Evolutionary conservation across 2,329 filamentous ascomycete genomes (phyloP).

Genomic region (Nannizziopsis barbatae): DNA sequence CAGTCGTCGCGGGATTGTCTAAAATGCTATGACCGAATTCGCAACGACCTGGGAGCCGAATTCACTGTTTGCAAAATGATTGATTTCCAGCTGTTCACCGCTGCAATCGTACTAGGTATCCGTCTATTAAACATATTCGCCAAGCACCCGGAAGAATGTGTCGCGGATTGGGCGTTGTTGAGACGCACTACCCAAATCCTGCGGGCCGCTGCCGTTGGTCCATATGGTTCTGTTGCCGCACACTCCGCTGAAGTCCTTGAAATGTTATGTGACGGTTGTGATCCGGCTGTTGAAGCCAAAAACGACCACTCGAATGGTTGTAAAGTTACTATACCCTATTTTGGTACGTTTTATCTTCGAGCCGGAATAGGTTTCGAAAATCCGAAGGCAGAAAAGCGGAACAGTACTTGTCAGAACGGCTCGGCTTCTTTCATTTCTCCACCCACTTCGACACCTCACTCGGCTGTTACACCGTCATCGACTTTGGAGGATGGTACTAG

Average conservation of each 20-base stretch:
- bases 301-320: slow-evolving; percentile 18
- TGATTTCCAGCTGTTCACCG: slow-evolving; percentile 41
- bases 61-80: slow-evolving; percentile 35
- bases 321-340: slow-evolving; percentile 37
- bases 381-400: neutral
- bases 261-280: slow-evolving; percentile 20
- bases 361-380: slow-evolving; percentile 24
- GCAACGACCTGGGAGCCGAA: slow-evolving; percentile 16
- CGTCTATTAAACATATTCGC: slow-evolving; percentile 33
- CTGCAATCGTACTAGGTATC: slow-evolving; percentile 36
- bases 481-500: neutral
- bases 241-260: slow-evolving; percentile 35
- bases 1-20: slow-evolving; percentile 36
- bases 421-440: neutral
- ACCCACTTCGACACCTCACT: neutral
- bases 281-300: neutral
- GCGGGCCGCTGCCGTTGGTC: slow-evolving; percentile 23
- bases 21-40: slow-evolving; percentile 28
- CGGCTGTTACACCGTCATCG: neutral
- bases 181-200: slow-evolving; percentile 26
- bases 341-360: slow-evolving; percentile 35
- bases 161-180: slow-evolving; percentile 30
- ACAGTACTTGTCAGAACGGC: too few species aligned
- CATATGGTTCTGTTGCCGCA: slow-evolving; percentile 34
- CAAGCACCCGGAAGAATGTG: slow-evolving; percentile 25